Evolutionary conservation across 768 basidiomycete species (phyloP).

Genomic region (Suillus brevipes): DNA sequence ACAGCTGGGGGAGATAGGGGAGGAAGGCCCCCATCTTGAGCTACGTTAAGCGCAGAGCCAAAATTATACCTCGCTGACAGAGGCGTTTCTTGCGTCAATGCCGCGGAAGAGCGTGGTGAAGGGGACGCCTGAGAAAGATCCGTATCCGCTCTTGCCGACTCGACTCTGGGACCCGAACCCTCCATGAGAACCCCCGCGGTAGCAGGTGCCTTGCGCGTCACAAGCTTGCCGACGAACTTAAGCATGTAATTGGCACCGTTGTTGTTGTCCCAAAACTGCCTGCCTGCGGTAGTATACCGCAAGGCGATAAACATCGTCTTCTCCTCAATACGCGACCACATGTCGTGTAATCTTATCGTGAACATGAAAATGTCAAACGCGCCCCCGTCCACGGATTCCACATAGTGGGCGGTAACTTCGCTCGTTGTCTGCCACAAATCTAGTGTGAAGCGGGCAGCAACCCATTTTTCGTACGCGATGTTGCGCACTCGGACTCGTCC

Average conservation of each 20-base stretch:
- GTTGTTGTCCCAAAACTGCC: conserved; percentile 95
- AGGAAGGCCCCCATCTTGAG: conserved; percentile 41
- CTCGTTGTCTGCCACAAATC: conserved; percentile 96
- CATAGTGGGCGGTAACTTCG: conserved; percentile 81
- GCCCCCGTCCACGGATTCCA: conserved; percentile 39
- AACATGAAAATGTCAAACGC: conserved; percentile 76
- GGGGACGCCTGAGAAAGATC: conserved; percentile 15
- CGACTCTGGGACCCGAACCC: conserved; percentile 41
- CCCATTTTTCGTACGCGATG: conserved; percentile 82
- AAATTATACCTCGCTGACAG: conserved; percentile 62
- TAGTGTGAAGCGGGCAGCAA: conserved; percentile 89
- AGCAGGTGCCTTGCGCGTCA: conserved; percentile 27
- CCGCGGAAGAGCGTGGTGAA: conserved; percentile 22
- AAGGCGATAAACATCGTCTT: conserved; percentile 82
- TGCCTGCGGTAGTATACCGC: conserved; percentile 65
- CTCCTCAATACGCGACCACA: conserved; percentile 74
- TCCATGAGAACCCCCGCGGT: conserved; percentile 55
- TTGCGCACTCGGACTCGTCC: conserved; percentile 83
- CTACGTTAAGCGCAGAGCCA: conserved; percentile 46
- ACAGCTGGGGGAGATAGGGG: conserved; percentile 5
- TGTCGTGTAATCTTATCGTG: conserved; percentile 72
- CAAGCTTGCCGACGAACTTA: conserved; percentile 48
- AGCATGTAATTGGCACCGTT: conserved; percentile 74
- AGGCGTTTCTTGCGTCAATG: conserved; percentile 35
- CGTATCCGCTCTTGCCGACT: conserved; percentile 27